A percentile compares a stretch with the other conserved stretches of the same genome.
phyloP scores from a whole-genome alignment of 805 yeast genomes.

The Cyberlindnera suaveolens region DNA sequence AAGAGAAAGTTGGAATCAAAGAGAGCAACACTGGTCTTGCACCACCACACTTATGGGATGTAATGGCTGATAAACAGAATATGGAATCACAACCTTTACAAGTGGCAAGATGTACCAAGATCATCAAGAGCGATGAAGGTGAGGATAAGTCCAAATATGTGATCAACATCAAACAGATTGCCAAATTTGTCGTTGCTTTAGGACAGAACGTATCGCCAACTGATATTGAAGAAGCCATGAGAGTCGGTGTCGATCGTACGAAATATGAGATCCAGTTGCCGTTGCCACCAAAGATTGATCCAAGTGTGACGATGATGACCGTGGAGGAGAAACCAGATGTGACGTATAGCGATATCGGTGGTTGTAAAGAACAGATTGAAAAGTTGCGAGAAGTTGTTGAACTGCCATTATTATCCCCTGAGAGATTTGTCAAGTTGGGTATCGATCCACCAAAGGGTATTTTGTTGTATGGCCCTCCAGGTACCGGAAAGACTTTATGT shows the following conservation, averaged over 20 bases:
- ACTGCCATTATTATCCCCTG: slow-evolving; percentile 89
- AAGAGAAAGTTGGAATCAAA: slow-evolving; percentile 89
- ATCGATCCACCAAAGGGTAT: slow-evolving; percentile 99
- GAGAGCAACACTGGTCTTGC: slow-evolving; percentile 98
- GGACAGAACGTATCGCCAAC: slow-evolving; percentile 98
- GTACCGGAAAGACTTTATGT: slow-evolving; percentile 96
- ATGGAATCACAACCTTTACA: slow-evolving; percentile 91
- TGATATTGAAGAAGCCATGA: slow-evolving; percentile 98
- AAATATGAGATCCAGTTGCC: slow-evolving; percentile 97
- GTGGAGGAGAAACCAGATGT: slow-evolving; percentile 99
- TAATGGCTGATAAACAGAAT: slow-evolving; percentile 90
- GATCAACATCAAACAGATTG: slow-evolving; percentile 95
- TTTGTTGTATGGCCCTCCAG: slow-evolving; percentile 94
- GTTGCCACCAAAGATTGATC: slow-evolving; percentile 95
- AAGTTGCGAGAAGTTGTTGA: slow-evolving; percentile 95
- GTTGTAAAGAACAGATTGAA: slow-evolving; percentile 97
- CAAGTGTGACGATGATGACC: slow-evolving; percentile 98
- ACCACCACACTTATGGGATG: slow-evolving; percentile 96
- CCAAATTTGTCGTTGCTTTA: slow-evolving; percentile 92
- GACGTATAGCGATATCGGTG: slow-evolving; percentile 97
- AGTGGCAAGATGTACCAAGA: slow-evolving; percentile 98
- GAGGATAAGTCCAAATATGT: slow-evolving; percentile 89
- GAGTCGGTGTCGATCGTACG: slow-evolving; percentile 97
- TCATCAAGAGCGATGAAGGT: slow-evolving; percentile 60
- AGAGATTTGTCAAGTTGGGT: slow-evolving; percentile 92